phyloP scores from a whole-genome alignment of 306 rosid species.

The Vigna hirtella region DNA sequence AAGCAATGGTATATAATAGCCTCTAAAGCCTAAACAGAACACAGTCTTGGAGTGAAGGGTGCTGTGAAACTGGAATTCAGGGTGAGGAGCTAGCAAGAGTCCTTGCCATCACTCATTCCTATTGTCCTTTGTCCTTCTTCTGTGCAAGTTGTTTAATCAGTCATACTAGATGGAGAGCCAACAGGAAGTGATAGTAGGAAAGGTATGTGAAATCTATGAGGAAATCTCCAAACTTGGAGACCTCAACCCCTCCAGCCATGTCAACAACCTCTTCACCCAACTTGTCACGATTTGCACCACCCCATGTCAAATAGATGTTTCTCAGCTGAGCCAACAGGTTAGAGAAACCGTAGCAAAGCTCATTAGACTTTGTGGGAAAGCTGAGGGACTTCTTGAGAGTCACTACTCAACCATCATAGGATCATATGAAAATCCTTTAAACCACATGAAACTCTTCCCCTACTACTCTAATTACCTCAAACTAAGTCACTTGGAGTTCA shows the following conservation, averaged over 20 bases:
- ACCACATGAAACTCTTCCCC: conserved; percentile 63
- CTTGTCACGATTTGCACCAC: conserved; percentile 68
- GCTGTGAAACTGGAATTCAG: conserved; percentile 3
- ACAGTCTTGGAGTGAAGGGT: neutral
- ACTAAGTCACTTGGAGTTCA: conserved; percentile 67
- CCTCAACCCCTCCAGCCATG: conserved; percentile 74
- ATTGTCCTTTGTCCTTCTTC: neutral
- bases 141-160: neutral
- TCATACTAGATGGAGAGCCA: conserved; percentile 56
- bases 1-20: conserved; percentile 2
- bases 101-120: neutral
- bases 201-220: conserved; percentile 56
- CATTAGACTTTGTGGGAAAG: conserved; percentile 67
- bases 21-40: conserved; percentile 36
- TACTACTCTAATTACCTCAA: conserved; percentile 78
- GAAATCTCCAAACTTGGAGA: conserved; percentile 57
- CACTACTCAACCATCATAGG: conserved; percentile 64
- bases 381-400: conserved; percentile 74
- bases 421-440: conserved; percentile 52
- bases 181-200: conserved; percentile 49
- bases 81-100: neutral
- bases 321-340: conserved; percentile 44
- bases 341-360: conserved; percentile 64
- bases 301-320: conserved; percentile 56
- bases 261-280: conserved; percentile 69